Conservation (phyloP, 805 yeast species). For the Myxozyma kluyveri region DNA sequence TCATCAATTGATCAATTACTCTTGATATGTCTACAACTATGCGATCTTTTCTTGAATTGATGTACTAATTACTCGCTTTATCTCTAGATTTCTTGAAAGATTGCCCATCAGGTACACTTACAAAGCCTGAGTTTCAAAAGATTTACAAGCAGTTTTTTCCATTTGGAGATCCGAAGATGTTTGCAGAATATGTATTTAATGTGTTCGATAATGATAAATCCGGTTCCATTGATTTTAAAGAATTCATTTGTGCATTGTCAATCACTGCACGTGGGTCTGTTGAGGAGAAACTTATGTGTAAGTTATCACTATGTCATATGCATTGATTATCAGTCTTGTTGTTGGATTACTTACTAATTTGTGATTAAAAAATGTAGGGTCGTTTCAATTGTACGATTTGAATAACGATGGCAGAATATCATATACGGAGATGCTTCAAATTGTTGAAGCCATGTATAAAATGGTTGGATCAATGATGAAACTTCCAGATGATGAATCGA, state of each 20-base stretch:
- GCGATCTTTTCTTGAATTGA: neutral
- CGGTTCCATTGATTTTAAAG: conserved; percentile 86
- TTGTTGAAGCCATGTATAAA: conserved; percentile 80
- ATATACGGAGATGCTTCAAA: conserved; percentile 73
- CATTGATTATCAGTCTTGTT: neutral
- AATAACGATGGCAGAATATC: conserved; percentile 73
- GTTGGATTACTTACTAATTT: neutral
- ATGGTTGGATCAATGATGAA: conserved; percentile 96
- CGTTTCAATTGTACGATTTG: conserved; percentile 82
- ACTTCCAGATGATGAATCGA: conserved; percentile 80
- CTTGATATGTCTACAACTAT: too few species aligned
- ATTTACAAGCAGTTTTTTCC: conserved; percentile 97
- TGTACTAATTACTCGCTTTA: neutral
- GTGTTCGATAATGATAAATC: conserved; percentile 81
- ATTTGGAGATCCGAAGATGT: conserved; percentile 93
- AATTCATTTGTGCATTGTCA: conserved; percentile 83
- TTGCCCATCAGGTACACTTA: conserved; percentile 85
- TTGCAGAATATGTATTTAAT: conserved; percentile 80
- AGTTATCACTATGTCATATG: neutral
- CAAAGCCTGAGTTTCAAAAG: conserved; percentile 82
- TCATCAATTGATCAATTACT: neutral
- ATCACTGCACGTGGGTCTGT: conserved; percentile 79
- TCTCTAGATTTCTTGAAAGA: conserved; percentile 74
- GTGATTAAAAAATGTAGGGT: conserved; percentile 51
- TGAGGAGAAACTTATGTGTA: conserved; percentile 57